Conservation (phyloP, 2,329 filamentous ascomycete species). For the Paracorniculantispora psalliotae region DNA sequence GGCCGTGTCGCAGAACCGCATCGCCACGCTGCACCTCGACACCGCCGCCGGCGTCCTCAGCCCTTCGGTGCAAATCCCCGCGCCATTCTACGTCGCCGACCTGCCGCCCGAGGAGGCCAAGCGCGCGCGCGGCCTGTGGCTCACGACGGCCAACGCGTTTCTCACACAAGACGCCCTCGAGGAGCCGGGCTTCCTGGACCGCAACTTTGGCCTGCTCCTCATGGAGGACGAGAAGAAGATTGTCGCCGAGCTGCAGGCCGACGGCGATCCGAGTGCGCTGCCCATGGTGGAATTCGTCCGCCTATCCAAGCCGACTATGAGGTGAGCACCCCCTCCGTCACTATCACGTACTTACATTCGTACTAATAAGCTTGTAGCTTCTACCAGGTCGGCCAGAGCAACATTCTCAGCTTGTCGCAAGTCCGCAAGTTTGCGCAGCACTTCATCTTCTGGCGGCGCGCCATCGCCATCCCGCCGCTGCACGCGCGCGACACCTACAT, state of each 20-base stretch:
- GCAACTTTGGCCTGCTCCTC: conserved; percentile 81
- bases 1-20: conserved; percentile 76
- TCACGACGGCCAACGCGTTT: conserved; percentile 80
- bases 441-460: conserved; percentile 92
- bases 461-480: conserved; percentile 84
- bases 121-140: conserved; percentile 66
- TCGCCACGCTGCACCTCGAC: conserved; percentile 76
- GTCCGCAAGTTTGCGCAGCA: conserved; percentile 86
- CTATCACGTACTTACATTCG: too few relatives aligned
- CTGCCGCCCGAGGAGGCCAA: conserved; percentile 64
- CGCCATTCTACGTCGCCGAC: conserved; percentile 66
- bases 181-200: conserved; percentile 67
- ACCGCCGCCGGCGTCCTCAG: conserved; percentile 53
- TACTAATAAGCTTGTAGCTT: conserved; percentile 36
- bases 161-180: conserved; percentile 62
- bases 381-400: conserved; percentile 64
- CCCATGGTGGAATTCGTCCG: conserved; percentile 79
- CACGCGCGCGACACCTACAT: conserved; percentile 89
- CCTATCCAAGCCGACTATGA: conserved; percentile 63
- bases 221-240: conserved; percentile 76
- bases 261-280: conserved; percentile 68
- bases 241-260: conserved; percentile 68
- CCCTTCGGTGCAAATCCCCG: conserved; percentile 60
- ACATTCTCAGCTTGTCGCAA: conserved; percentile 70
- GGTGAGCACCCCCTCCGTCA: conserved; percentile 34